Conservation (phyloP, 257 asterid species). For the Lantana camara region DNA sequence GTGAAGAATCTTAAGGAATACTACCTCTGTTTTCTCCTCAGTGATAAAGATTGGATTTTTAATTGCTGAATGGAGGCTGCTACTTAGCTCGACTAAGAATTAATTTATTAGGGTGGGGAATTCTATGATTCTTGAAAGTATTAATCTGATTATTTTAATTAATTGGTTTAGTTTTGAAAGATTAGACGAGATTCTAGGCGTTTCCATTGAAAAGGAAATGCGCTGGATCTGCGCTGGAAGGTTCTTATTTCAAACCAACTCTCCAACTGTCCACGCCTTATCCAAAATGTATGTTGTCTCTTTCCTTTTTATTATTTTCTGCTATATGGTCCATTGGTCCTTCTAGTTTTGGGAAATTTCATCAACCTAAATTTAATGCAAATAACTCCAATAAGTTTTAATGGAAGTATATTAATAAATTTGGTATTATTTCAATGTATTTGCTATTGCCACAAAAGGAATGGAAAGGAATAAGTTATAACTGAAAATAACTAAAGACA, state of each 20-base stretch:
- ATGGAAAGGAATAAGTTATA: no score
- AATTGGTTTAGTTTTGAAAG: not conserved
- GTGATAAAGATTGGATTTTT: conserved; percentile 21
- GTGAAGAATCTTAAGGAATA: conserved; percentile 30
- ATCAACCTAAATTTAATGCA: not conserved
- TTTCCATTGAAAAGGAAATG: conserved; percentile 18
- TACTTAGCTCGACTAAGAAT: not conserved
- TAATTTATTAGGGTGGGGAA: conserved; percentile 11
- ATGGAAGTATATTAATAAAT: no score
- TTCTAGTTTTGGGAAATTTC: not conserved
- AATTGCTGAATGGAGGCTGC: not conserved
- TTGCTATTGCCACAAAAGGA: no score
- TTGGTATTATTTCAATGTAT: no score
- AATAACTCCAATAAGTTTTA: no score
- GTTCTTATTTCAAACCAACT: conserved; percentile 36
- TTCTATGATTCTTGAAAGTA: not conserved
- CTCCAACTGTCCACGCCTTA: conserved; percentile 30
- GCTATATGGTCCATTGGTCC: no score
- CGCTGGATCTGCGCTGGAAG: no score
- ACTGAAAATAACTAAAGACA: no score
- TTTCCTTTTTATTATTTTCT: not conserved
- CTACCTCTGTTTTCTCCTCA: not conserved
- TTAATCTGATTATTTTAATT: no score
- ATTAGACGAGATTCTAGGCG: conserved; percentile 20
- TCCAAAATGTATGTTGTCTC: conserved; percentile 24